Evolutionary conservation across 768 basidiomycete genomes (phyloP), one percentile per base, ranked within the genome.

Genomic region (Udeniomyces megalosporus): DNA sequence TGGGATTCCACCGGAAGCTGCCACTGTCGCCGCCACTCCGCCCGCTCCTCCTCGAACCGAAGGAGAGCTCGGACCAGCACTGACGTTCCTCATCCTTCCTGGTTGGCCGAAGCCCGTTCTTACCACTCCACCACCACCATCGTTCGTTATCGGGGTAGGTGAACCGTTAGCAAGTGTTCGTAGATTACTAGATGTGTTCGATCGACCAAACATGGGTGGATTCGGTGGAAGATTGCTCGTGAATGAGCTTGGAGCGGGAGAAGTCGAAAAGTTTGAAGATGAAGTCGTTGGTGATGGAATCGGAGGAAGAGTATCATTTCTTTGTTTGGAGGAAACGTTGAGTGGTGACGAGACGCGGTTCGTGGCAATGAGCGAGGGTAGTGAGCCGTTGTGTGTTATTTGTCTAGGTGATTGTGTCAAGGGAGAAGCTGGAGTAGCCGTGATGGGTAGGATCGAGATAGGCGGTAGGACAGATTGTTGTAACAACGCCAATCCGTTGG

Each of bases 401-500:
- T 2, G 66, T 32, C 60, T 66, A 60, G 46, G 34, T 50, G 52
- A 55, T 32, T 42, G 62, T 59, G 56, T 50, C 56, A 58, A 34
- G 60, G 48, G 60, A 64, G 49, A 20, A 57, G 35, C 29, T 20
- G 42, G 35, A 14, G 44, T 64, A 38, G 31, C 53, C 51, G 48
- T 38, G 32, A 64, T 28, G 70, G 73, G 71, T 29, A 74, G 66
- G 22, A 38, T 74, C 72, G 28, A 76, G 68, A 17, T 74, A 53
- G 34, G 71, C 69, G n/a, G 71, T 53, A 35, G 56, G 29, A 49
- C 28, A 2, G 55, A 56, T 29, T 63, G 62, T 17, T 63, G 62
- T 10, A 63, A 49, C 69, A 73, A 56, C 92, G 77, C 68, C 86
- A 90, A 87, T 15, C 90, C 90, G 29, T 84, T 68, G 1, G 88